These are phyloP conservation scores for Candida golubevii DNA, from an alignment of 805 yeast species.

Conservation along the genomic window DNA sequence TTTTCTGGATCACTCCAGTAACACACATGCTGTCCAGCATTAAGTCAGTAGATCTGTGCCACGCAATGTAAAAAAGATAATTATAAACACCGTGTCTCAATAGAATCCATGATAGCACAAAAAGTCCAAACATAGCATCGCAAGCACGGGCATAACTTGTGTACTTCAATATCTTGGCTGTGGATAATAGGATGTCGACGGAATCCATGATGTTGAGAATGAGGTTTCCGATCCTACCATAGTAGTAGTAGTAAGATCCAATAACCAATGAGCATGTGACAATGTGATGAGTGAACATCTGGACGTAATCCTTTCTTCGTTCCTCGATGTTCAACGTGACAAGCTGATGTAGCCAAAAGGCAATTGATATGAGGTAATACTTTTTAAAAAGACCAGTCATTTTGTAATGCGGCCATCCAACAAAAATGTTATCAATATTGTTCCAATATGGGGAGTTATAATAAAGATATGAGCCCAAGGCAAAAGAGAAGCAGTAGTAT, in stretches of 20 bases:
- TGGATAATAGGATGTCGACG: constrained; percentile 66
- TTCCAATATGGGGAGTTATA: constrained; percentile 54
- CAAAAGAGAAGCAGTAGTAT: constrained; percentile 55
- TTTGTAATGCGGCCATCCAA: constrained; percentile 70
- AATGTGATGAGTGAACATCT: constrained; percentile 87
- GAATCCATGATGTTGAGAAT: constrained; percentile 78
- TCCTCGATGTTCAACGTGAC: constrained; percentile 74
- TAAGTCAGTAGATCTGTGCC: constrained; percentile 35
- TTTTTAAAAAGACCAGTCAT: constrained; percentile 51
- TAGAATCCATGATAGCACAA: constrained; percentile 64
- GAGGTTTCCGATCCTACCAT: constrained; percentile 73
- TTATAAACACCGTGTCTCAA: constrained; percentile 73
- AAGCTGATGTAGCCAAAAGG: constrained; percentile 78
- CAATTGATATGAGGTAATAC: constrained; percentile 70
- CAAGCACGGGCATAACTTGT: constrained; percentile 57
- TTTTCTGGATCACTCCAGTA: constrained; percentile 27
- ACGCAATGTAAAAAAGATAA: constrained; percentile 59
- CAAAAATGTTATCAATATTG: constrained; percentile 55
- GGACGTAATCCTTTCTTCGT: constrained; percentile 74
- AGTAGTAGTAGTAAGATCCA: constrained; percentile 72
- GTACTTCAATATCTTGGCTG: constrained; percentile 76
- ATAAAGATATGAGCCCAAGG: constrained; percentile 56
- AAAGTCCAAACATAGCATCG: constrained; percentile 64
- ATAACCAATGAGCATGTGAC: constrained; percentile 64
- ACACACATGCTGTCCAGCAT: constrained; percentile 46